Evolutionary conservation across 371 early-diverging fungal species (phyloP).

Genomic region (Conidiobolus incongruus): DNA sequence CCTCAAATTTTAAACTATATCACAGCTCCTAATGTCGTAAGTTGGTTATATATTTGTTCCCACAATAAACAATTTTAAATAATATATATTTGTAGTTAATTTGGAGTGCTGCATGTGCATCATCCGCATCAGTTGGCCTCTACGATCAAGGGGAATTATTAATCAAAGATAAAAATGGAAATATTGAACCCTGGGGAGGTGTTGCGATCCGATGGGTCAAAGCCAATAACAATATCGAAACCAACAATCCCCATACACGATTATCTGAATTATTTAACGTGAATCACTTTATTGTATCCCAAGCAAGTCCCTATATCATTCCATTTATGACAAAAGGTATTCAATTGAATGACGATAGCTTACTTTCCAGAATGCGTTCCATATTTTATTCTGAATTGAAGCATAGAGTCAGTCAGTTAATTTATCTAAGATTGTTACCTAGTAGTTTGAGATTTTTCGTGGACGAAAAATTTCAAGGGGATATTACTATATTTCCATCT

Average conservation of each 20-base stretch:
- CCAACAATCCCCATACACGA: constrained; percentile 32
- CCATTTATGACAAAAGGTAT: constrained; percentile 32
- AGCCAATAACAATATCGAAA: constrained; percentile 9
- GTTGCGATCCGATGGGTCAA: constrained; percentile 8
- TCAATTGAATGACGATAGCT: constrained; percentile 17
- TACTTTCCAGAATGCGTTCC: constrained; percentile 15
- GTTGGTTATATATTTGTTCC: constrained; percentile 4
- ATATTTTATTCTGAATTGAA: constrained; percentile 30
- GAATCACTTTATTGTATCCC: constrained; percentile 52
- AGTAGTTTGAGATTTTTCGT: too few relatives aligned
- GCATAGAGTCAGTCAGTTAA: constrained; percentile 32
- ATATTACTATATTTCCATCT: constrained; percentile 35
- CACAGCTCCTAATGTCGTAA: constrained; percentile 53
- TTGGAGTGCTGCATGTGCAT: constrained; percentile 46
- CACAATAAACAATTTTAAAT: not conserved
- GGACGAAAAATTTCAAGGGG: constrained; percentile 36
- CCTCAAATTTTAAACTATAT: constrained; percentile 45
- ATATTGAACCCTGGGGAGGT: constrained; percentile 38
- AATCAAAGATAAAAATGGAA: constrained; percentile 39
- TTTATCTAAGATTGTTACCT: too few relatives aligned
- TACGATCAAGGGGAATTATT: constrained; percentile 30
- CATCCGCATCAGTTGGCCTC: constrained; percentile 31
- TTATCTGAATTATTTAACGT: constrained; percentile 50
- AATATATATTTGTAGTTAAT: constrained; percentile 17
- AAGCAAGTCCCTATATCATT: constrained; percentile 35